These are phyloP conservation scores for Heliamphora exappendiculata DNA, from an alignment of 148 eudicot genomes.

Conservation along the genomic window DNA sequence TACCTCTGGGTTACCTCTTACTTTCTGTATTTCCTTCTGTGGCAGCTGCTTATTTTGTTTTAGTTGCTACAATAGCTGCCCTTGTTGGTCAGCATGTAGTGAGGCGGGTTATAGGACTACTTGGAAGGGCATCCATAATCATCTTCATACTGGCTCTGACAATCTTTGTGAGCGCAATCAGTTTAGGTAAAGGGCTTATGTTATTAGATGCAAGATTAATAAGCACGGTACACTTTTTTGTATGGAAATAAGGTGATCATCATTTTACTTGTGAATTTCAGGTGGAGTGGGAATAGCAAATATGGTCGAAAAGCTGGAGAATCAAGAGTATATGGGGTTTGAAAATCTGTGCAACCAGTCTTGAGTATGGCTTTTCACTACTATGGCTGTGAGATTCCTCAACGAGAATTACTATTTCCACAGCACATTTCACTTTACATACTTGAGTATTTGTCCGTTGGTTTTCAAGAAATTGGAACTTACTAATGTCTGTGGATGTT, in stretches of 20 bases:
- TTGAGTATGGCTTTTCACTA: background rate
- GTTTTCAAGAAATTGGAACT: background rate
- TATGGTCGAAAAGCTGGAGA: conserved; percentile 42
- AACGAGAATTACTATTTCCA: background rate
- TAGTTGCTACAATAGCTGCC: conserved; percentile 46
- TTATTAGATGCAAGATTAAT: background rate
- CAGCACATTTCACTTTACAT: conserved; percentile 1
- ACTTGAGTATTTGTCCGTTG: background rate
- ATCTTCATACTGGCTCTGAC: conserved; percentile 47
- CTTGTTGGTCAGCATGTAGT: conserved; percentile 43
- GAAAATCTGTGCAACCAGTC: conserved; percentile 33
- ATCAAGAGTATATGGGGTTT: conserved; percentile 55
- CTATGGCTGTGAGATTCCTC: background rate
- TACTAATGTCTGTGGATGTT: background rate
- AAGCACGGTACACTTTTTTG: background rate
- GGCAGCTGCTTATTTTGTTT: conserved; percentile 41
- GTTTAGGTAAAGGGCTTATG: conserved; percentile 22
- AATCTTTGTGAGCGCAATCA: conserved; percentile 42
- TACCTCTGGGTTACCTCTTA: background rate
- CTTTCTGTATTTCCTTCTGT: background rate
- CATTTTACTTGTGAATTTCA: conserved; percentile 2
- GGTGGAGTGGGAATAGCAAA: conserved; percentile 48
- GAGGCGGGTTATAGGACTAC: conserved; percentile 26
- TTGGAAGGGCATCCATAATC: conserved; percentile 52
- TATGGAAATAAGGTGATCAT: background rate